phyloP scores from a whole-genome alignment of 495 filamentous ascomycete species.

The Talaromyces wortmannii region DNA sequence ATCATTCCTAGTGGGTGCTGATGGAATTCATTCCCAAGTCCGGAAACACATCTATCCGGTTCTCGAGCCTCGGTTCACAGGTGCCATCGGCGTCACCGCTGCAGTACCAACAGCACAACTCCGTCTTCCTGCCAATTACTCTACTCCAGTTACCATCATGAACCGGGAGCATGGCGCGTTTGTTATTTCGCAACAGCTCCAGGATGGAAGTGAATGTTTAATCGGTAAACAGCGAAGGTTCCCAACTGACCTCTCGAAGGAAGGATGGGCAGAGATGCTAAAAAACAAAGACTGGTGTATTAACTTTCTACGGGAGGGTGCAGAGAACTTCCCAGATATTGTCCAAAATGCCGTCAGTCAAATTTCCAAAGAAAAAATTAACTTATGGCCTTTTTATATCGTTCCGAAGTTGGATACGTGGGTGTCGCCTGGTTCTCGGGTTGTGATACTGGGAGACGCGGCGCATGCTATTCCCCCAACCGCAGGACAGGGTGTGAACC shows the following conservation, averaged over 20 bases:
- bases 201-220: constrained; percentile 35
- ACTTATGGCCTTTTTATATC: constrained; percentile 35
- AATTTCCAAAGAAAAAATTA: constrained; percentile 17
- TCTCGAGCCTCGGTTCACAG: constrained; percentile 19
- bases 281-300: constrained; percentile 27
- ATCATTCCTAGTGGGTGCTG: constrained; percentile 33
- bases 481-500: constrained; percentile 32
- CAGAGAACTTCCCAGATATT: constrained; percentile 22
- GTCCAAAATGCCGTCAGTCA: constrained; percentile 26
- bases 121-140: constrained; percentile 13
- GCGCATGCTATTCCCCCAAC: constrained; percentile 42
- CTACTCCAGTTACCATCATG: constrained; percentile 30
- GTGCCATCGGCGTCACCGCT: constrained; percentile 19
- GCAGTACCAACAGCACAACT: constrained; percentile 18
- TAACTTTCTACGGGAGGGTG: constrained; percentile 19
- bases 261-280: constrained; percentile 24
- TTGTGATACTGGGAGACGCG: constrained; percentile 42
- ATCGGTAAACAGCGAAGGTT: constrained; percentile 30
- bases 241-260: constrained; percentile 18
- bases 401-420: constrained; percentile 30
- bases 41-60: constrained; percentile 27
- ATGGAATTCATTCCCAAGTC: constrained; percentile 45
- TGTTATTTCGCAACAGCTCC: constrained; percentile 36
- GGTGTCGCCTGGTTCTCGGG: constrained; percentile 22
- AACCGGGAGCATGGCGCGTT: constrained; percentile 33